phyloP scores from a whole-genome alignment of 192 early-diverging fungal species.

The Cetraspora pellucida region DNA sequence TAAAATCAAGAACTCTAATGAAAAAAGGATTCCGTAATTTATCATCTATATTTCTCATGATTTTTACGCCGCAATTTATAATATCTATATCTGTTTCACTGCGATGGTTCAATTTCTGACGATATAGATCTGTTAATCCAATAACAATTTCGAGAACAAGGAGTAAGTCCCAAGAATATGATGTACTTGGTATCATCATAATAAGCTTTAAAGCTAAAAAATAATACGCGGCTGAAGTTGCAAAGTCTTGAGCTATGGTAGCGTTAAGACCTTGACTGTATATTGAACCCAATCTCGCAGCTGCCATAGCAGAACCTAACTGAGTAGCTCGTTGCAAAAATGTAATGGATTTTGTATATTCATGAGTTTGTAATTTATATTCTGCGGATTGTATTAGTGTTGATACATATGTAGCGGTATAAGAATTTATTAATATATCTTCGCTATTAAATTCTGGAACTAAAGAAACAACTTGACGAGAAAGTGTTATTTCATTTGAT shows the following conservation, averaged over 20 bases:
- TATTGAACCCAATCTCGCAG: neutral
- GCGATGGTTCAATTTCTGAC: neutral
- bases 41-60: conserved; percentile 1
- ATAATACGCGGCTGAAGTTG: neutral
- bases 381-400: neutral
- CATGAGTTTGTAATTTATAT: neutral
- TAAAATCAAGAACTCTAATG: neutral
- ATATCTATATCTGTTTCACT: conserved; percentile 1
- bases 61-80: neutral
- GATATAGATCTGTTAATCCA: conserved; percentile 2
- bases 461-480: neutral
- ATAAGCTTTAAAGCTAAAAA: conserved; percentile 16
- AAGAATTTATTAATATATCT: neutral
- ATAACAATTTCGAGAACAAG: neutral
- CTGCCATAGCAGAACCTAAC: neutral
- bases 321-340: neutral
- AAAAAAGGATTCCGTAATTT: neutral
- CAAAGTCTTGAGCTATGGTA: neutral
- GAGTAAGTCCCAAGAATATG: neutral
- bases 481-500: neutral
- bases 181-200: neutral
- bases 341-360: neutral
- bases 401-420: neutral
- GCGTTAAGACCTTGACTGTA: neutral
- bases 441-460: neutral